Percentiles rank a stretch among this genome's conserved stretches.
Conservation (phyloP, 2,329 filamentous ascomycete genomes). For the Phialemoniopsis sp. region DNA sequence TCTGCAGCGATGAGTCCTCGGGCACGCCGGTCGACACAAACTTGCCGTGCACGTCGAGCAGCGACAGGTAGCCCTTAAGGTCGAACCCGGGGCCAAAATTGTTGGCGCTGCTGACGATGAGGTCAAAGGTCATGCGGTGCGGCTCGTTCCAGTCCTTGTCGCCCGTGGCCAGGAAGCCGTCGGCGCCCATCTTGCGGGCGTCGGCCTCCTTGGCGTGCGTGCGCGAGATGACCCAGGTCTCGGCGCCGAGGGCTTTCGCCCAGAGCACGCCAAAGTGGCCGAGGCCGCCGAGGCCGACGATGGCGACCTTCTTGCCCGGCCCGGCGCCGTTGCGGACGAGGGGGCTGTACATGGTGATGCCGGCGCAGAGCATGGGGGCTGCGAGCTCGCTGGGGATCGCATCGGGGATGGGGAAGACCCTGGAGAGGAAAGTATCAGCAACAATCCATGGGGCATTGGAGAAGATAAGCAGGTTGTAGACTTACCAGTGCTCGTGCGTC, state of each 20-base stretch:
- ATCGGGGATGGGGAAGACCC: constrained; percentile 72
- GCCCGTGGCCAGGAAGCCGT: constrained; percentile 54
- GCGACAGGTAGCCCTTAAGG: constrained; percentile 66
- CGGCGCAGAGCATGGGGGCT: constrained; percentile 81
- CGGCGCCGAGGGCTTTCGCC: constrained; percentile 61
- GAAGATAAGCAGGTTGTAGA: constrained; percentile 3
- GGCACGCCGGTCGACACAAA: constrained; percentile 80
- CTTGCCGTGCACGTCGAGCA: constrained; percentile 76
- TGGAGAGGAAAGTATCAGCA: constrained; percentile 12
- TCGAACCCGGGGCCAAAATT: constrained; percentile 61
- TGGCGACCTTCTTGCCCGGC: constrained; percentile 73
- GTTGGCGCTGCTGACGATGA: constrained; percentile 73
- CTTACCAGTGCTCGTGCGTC: constrained; percentile 67
- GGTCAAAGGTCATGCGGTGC: constrained; percentile 64
- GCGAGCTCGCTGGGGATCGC: constrained; percentile 57
- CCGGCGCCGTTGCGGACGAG: constrained; percentile 72
- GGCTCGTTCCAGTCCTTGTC: constrained; percentile 54
- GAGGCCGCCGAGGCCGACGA: constrained; percentile 69
- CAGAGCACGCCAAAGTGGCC: constrained; percentile 70
- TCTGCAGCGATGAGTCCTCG: constrained; percentile 66
- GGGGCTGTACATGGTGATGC: constrained; percentile 75
- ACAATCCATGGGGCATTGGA: neutral
- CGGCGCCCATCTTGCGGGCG: constrained; percentile 53
- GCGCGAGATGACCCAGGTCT: constrained; percentile 59
- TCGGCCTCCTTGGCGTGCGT: constrained; percentile 57